Evolutionary conservation across 2,329 filamentous ascomycete genomes (phyloP), one percentile per base, ranked within the genome.

Genomic region (Corynespora cassiicola): DNA sequence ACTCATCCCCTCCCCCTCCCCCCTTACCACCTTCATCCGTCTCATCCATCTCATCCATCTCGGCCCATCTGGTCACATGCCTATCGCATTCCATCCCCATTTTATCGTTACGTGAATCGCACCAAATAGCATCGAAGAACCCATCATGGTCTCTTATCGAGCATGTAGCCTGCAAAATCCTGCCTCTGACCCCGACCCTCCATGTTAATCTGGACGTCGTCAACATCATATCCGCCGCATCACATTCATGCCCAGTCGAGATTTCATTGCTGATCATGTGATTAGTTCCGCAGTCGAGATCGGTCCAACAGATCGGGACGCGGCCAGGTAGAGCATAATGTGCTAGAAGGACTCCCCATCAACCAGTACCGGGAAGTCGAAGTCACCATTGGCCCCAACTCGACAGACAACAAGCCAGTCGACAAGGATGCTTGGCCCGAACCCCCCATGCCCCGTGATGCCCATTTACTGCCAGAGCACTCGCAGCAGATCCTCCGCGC

Each of bases 371-470:
- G 88, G 39, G 84, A 87, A 49, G 83, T 87, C 42, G 69, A 72
- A 38, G 50, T 89, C 39, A 85, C 74, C 26, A 74, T 92, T 60
- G 83, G 82, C 51, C 85, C 88, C 35, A 81, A 81, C 9, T 74
- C 79, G 7, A 77, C 81, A 23, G 75, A 82, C 47, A 86, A 91
- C 54, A 82, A 78, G 18, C 75, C 72, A 20, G 76, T 73, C 20
- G 62, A 83, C 46, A 78, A 84, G 57, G 81, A 87, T 63, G 75
- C 81, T 35, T 92, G 87, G 81, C 85, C 84, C 31, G 91, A 96
- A 61, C 78, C 90, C 12, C 85, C 88, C 28, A 92, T 96, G 88
- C 92, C 92, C 24, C 87, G 88, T 56, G 92, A 96, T 64, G 88
- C 83, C 19, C 80, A 87, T 41, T 76, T 95, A 20, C 75, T 96